Conservation (phyloP, 108 stramenopile species). For the Fistulifera solaris region DNA sequence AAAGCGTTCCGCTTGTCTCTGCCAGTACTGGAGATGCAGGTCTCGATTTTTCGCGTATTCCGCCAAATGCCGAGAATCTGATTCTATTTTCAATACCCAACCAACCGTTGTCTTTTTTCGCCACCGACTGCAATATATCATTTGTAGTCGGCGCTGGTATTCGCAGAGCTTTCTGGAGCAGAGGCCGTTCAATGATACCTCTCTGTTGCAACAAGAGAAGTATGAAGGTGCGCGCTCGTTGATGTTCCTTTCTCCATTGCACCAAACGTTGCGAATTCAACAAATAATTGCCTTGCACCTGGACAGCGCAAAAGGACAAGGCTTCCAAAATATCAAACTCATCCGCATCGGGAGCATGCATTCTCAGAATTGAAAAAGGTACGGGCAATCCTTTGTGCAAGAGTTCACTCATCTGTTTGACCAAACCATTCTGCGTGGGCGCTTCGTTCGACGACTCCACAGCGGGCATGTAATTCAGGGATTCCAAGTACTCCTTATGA, state of each 20-base stretch:
- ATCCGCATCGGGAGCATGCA: constrained; percentile 26
- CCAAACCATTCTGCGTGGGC: constrained; percentile 16
- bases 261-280: constrained; percentile 44
- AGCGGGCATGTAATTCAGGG: constrained; percentile 10
- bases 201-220: constrained; percentile 59
- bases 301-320: constrained; percentile 55
- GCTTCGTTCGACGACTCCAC: constrained; percentile 6
- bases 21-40: constrained; percentile 60
- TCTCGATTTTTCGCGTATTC: constrained; percentile 37
- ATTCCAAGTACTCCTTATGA: constrained; percentile 2
- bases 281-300: constrained; percentile 76
- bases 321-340: constrained; percentile 46
- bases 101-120: constrained; percentile 28
- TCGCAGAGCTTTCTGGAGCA: constrained; percentile 36
- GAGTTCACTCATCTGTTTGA: constrained; percentile 40
- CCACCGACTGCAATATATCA: constrained; percentile 55
- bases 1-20: constrained; percentile 22
- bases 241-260: constrained; percentile 20
- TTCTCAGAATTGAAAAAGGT: constrained; percentile 55
- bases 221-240: constrained; percentile 60
- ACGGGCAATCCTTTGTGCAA: constrained; percentile 61
- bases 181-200: constrained; percentile 47
- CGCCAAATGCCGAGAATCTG: constrained; percentile 45
- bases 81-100: constrained; percentile 61
- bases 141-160: constrained; percentile 30